Evolutionary conservation across 257 asterid species (phyloP), one percentile per base, ranked within the genome.

Genomic region (Solanum virginianum): DNA sequence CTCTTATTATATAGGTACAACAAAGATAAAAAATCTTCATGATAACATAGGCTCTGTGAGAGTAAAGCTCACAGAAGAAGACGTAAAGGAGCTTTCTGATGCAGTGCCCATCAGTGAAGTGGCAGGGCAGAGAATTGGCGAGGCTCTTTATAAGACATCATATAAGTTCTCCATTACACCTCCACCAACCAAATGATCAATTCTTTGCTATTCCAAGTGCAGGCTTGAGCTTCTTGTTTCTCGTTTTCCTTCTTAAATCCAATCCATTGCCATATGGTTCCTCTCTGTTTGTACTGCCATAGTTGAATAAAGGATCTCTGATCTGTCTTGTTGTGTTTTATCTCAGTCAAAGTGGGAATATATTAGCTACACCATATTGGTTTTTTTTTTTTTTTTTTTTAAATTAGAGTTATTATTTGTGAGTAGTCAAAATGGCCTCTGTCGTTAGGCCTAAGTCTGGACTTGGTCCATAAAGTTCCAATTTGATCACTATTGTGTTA

Each of bases 141-240:
- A 86, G 15, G 86, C 72, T 55, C 75, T 90, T 26, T 80, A 66
- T 74, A 68, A 66, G 1, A 57, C 87, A 45, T 84, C 94, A 10
- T 91, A 86, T 87, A 86, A 53, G 81, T 93, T 85, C 85, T 90
- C 93, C 8, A 74, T 88, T 85, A 93, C 96, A 3, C 94, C 96
- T 14, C 89, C 53, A 20, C 92, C 89, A 80, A 89, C 60, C 6
- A 24, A 77, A 14, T 77, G 63, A 77, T 77, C 57, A 53, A 51
- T 51, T 8, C 5, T 1, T 39, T 22, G 41, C 60, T 14, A 26
- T 75, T 11, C 22, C 39, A 74, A 74, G 41, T 75, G 24, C 77
- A 68, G 82, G 43, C 62, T 75, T 16, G 15, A 49, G 62, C 62
- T 24, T 49, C 24, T 75, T 75, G 62, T 9, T 77, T 8, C 24